phyloP scores from a whole-genome alignment of 2,329 filamentous ascomycete genomes.

The Diaporthe aspalathi region DNA sequence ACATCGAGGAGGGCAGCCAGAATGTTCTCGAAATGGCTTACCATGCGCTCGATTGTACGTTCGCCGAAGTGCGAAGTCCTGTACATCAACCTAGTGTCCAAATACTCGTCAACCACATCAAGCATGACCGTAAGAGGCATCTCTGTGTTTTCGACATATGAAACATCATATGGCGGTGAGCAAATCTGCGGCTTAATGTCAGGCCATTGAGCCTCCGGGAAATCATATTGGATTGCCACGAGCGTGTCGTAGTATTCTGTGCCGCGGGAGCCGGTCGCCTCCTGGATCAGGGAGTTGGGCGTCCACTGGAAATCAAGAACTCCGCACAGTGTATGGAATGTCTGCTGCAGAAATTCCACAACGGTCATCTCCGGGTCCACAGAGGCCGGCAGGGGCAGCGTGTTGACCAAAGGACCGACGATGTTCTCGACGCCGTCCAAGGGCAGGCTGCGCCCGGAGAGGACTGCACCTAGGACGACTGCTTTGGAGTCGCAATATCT shows the following conservation, averaged over 20 bases:
- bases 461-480: background rate
- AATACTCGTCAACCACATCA: background rate
- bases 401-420: constrained; percentile 12
- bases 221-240: constrained; percentile 1
- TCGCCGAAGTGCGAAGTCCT: background rate
- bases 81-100: background rate
- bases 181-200: background rate
- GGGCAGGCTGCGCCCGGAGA: background rate
- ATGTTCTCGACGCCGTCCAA: background rate
- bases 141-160: background rate
- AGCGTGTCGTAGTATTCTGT: constrained; percentile 11
- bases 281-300: constrained; percentile 1
- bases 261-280: background rate
- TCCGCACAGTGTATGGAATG: background rate
- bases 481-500: constrained; percentile 1
- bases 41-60: background rate
- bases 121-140: constrained; percentile 14
- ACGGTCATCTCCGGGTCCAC: background rate
- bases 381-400: background rate
- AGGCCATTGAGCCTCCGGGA: background rate
- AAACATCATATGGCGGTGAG: background rate
- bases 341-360: background rate
- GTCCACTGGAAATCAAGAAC: constrained; percentile 8
- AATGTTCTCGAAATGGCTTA: background rate
- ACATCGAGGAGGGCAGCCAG: background rate